phyloP scores from a whole-genome alignment of 2,329 filamentous ascomycete genomes.

The Pyrenophora seminiperda region DNA sequence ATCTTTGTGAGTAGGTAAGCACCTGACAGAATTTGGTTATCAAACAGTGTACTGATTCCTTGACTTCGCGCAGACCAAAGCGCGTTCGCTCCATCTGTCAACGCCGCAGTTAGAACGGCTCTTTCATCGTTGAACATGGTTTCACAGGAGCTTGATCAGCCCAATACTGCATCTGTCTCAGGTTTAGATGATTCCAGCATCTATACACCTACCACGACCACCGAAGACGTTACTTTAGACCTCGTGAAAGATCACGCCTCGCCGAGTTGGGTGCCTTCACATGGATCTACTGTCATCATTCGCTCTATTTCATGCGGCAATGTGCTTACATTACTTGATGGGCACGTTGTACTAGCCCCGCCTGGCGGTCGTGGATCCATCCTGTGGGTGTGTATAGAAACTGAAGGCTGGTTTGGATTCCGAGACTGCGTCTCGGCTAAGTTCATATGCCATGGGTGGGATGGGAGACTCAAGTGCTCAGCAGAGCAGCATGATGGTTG shows the following conservation, averaged over 20 bases:
- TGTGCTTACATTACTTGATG: slow-evolving; percentile 15
- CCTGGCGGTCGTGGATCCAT: slow-evolving; percentile 9
- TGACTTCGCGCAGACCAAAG: not conserved
- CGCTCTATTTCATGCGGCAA: slow-evolving; percentile 10
- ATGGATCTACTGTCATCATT: slow-evolving; percentile 13
- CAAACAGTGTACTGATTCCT: not conserved
- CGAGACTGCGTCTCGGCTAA: slow-evolving; percentile 3
- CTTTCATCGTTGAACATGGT: not conserved
- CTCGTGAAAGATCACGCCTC: not conserved
- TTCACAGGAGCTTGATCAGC: not conserved
- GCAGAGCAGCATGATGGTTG: slow-evolving; percentile 1
- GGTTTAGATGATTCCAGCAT: slow-evolving; percentile 5
- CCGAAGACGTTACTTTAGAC: not conserved
- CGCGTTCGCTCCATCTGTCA: not conserved
- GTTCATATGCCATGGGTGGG: slow-evolving; percentile 10
- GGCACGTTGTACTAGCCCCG: slow-evolving; percentile 10
- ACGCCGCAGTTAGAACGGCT: not conserved
- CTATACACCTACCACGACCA: slow-evolving; percentile 1
- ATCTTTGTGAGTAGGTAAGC: not conserved
- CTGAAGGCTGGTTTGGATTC: slow-evolving; percentile 16
- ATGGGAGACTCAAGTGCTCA: slow-evolving; percentile 11
- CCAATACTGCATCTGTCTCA: slow-evolving; percentile 1
- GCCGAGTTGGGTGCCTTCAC: slow-evolving; percentile 3
- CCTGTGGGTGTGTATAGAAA: slow-evolving; percentile 13
- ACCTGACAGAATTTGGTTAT: not conserved